These are phyloP conservation scores for Beauveria caledonica DNA, from an alignment of 2,329 filamentous ascomycete species.

Conservation along the genomic window DNA sequence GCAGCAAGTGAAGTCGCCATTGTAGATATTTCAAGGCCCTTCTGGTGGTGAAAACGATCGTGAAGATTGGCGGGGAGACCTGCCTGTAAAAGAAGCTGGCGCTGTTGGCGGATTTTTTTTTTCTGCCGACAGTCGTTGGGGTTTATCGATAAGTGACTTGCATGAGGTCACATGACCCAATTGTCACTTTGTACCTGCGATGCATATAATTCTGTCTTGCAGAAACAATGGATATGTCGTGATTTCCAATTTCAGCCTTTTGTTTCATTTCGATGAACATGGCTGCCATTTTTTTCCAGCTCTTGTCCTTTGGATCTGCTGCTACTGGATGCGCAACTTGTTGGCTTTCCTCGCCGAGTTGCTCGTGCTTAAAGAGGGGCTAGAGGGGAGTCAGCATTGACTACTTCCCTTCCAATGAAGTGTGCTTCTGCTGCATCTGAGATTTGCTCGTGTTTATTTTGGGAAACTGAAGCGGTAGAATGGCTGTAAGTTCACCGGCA, in stretches of 20 bases:
- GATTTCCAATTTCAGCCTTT: not conserved
- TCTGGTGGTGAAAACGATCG: not conserved
- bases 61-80: constrained; percentile 1
- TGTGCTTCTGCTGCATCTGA: too few relatives aligned
- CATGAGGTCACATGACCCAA: constrained; percentile 1
- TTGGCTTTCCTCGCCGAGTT: not conserved
- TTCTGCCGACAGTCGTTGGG: not conserved
- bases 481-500: constrained; percentile 17
- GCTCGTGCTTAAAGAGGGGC: not conserved
- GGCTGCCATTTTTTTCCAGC: not conserved
- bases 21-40: constrained; percentile 7
- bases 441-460: not conserved
- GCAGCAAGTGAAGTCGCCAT: constrained; percentile 86
- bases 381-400: not conserved
- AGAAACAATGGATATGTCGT: not conserved
- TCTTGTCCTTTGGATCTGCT: not conserved
- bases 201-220: not conserved
- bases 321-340: not conserved
- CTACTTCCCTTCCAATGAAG: too few relatives aligned
- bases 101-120: constrained; percentile 5
- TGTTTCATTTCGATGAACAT: not conserved
- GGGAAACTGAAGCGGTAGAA: not conserved
- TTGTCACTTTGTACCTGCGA: not conserved
- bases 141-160: constrained; percentile 6
- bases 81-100: not conserved